These are phyloP conservation scores for Falciphora oryzae DNA, from an alignment of 2,329 filamentous ascomycete species.

Conservation along the genomic window DNA sequence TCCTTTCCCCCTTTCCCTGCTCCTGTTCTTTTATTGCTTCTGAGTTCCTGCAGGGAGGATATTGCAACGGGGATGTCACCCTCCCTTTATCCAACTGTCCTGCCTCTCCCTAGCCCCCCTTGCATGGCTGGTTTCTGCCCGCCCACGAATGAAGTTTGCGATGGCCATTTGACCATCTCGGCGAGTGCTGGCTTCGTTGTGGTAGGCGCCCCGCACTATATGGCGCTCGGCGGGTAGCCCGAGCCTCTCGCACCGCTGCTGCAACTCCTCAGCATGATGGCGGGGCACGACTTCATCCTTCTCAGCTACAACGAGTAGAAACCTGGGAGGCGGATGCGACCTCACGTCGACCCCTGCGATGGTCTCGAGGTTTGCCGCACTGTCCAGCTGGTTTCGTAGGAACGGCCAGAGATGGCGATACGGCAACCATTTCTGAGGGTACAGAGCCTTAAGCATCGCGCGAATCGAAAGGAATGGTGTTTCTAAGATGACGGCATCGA, in stretches of 20 bases:
- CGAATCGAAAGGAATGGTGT: constrained; percentile 69
- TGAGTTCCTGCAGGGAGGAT: too few relatives aligned
- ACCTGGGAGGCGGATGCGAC: constrained; percentile 24
- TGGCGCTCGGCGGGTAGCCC: constrained; percentile 39
- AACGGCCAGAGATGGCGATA: constrained; percentile 72
- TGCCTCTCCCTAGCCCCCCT: neutral
- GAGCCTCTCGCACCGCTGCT: constrained; percentile 41
- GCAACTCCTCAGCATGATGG: constrained; percentile 40
- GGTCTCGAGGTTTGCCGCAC: constrained; percentile 41
- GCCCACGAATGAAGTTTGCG: constrained; percentile 33
- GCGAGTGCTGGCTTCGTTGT: constrained; percentile 49
- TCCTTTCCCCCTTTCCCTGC: neutral
- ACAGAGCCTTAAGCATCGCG: constrained; percentile 65
- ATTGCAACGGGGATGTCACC: too few relatives aligned
- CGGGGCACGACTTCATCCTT: constrained; percentile 54
- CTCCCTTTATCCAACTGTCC: neutral
- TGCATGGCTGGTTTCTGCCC: neutral
- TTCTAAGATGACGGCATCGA: constrained; percentile 58
- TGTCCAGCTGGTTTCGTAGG: constrained; percentile 58
- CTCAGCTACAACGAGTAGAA: constrained; percentile 50
- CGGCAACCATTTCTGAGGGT: constrained; percentile 74
- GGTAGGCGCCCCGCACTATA: constrained; percentile 43
- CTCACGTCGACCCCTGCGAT: constrained; percentile 26
- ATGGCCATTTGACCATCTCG: constrained; percentile 38
- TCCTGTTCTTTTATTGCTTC: neutral